A percentile compares a stretch with the other conserved stretches of the same genome.
Evolutionary conservation across 306 rosid species (phyloP).

Genomic region (Carpinus viminea): DNA sequence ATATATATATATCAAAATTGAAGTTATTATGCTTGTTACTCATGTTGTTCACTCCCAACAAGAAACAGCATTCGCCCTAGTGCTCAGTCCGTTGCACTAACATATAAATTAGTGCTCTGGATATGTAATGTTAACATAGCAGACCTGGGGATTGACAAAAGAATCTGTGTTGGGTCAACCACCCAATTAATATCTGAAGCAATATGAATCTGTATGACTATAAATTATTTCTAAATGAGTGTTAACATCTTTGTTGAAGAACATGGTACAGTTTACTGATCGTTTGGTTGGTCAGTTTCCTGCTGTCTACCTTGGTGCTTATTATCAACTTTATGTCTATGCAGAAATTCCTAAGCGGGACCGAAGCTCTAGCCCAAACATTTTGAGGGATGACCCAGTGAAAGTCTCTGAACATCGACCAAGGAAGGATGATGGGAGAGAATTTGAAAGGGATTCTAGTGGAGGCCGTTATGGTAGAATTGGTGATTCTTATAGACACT

Average conservation of each 20-base stretch:
- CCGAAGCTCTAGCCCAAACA: constrained; percentile 53
- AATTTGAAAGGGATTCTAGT: constrained; percentile 52
- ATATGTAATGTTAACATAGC: not conserved
- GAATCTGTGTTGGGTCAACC: not conserved
- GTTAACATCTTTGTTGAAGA: not conserved
- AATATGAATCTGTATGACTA: not conserved
- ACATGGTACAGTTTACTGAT: not conserved
- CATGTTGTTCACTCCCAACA: too few relatives aligned
- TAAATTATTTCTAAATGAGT: not conserved
- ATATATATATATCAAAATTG: not conserved
- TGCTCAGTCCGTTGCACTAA: too few relatives aligned
- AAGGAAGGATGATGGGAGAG: constrained; percentile 57
- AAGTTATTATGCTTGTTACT: not conserved
- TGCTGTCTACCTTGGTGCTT: constrained; percentile 17
- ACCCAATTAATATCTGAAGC: not conserved
- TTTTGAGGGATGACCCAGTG: constrained; percentile 40
- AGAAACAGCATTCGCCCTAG: too few relatives aligned
- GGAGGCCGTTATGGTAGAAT: constrained; percentile 52
- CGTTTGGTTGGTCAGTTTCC: not conserved
- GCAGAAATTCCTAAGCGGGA: constrained; percentile 70
- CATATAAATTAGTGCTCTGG: not conserved
- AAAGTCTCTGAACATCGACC: constrained; percentile 47
- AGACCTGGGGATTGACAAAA: not conserved
- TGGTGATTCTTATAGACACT: constrained; percentile 60
- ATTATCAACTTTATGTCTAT: constrained; percentile 24